Conservation (phyloP, 2,329 filamentous ascomycete species). For the Calycina herbarum region DNA sequence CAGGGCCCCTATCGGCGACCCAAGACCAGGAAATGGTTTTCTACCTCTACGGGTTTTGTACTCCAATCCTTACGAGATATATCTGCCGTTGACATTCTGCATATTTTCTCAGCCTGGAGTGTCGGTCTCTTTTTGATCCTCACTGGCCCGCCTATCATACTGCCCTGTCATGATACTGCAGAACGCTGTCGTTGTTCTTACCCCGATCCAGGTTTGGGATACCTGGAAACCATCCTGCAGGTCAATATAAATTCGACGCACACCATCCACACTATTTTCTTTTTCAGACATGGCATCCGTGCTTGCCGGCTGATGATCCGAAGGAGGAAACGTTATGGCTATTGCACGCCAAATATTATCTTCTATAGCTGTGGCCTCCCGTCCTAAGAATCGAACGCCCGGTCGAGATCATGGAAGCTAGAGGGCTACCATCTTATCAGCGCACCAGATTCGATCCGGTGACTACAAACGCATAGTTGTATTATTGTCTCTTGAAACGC, state of each 20-base stretch:
- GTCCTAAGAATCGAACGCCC: neutral
- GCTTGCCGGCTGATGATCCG: conserved; percentile 9
- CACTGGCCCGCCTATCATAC: neutral
- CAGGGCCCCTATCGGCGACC: neutral
- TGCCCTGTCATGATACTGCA: neutral
- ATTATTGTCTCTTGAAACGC: neutral
- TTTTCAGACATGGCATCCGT: conserved; percentile 10
- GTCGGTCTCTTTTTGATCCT: neutral
- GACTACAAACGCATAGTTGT: neutral
- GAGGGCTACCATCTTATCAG: neutral
- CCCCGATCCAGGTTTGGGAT: conserved; percentile 4
- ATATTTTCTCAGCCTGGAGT: conserved; percentile 2
- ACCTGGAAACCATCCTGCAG: conserved; percentile 8
- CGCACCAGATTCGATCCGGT: neutral
- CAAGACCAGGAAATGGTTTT: neutral
- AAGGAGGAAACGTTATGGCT: neutral
- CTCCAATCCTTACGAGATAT: neutral
- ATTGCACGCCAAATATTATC: conserved; percentile 5
- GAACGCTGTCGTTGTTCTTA: conserved; percentile 10
- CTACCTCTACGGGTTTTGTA: neutral
- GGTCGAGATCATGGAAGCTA: neutral
- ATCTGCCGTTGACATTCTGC: neutral
- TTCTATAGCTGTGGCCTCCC: neutral
- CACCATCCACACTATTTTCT: neutral
- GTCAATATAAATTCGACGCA: conserved; percentile 11